Evolutionary conservation across 1,139 yeast genomes (phyloP), one percentile per base, ranked within the genome.

Genomic region (Suhomyces atakaporum): DNA sequence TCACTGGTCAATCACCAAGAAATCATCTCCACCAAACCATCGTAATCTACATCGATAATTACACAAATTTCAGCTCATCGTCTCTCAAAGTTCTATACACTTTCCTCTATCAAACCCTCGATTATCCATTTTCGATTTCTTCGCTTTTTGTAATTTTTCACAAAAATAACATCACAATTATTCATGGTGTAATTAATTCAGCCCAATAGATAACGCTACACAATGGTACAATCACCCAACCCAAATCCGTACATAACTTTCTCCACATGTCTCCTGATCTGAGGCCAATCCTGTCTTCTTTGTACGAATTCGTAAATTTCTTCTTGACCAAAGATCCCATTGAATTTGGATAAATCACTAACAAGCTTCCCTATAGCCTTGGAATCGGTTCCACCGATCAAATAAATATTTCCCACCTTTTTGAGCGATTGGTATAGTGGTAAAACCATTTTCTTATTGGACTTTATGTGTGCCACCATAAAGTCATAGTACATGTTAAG

Each of bases 211-310:
- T n/a, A n/a, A n/a, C n/a, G n/a, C 19, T 54, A 75, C 51, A 63
- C 57, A 25, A 79, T 63, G 1, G 58, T 55, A 69, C 95, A 81
- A 58, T 83, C 86, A 41, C 66, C 79, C 22, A 84, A 62, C 11
- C 92, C 88, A 39, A 89, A 72, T 0, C 98, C 98, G 53, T 89
- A 92, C 82, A 92, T 86, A n/a, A 87, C 92, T 56, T 84, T 87
- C 57, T 92, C 97, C 5, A 92, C 97, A 40, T 85, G 88, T 43
- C 73, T 71, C 47, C 78, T 80, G 27, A 92, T 86, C 29, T 68
- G 55, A 0, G 75, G 62, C 98, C 98, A 92, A 55, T 92, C 98
- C 31, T 81, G 76, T 39, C 98, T 69, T 43, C 95, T 69, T 51
- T 86, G 92, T 3, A 89, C 95, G 64, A 90, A 86, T 53, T 89